Evolutionary conservation across 495 filamentous ascomycete genomes (phyloP), one percentile per base, ranked within the genome.

Genomic region (Daldinia childiae): DNA sequence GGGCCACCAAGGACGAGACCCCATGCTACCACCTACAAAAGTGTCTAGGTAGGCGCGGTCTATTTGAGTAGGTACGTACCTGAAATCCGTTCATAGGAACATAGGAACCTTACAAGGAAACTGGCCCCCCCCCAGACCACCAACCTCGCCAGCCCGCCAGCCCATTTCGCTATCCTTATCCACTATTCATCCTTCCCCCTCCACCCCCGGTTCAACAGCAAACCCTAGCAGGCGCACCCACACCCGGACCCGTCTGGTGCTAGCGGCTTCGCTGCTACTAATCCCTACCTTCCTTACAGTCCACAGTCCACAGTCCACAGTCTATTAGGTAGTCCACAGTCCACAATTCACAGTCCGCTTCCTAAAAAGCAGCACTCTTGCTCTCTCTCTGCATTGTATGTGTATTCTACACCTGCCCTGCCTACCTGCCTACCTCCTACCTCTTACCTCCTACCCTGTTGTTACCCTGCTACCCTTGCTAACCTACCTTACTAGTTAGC

Each of bases 401-500:
- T 54, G 15, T 54, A 30, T 54, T 15, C 27, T 54, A 27, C 27
- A 27, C 48, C 55, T 68, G 39, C 62, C 45, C 52, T 68, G 54
- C 39, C 71, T 61, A 54, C n/a, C n/a, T n/a, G n/a, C n/a, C n/a
- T n/a, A n/a, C n/a, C n/a, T n/a, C n/a, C n/a, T n/a, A n/a, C n/a
- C n/a, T n/a, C n/a, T n/a, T n/a, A n/a, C 58, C 67, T 51, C 32
- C 32, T 48, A 45, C 41, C 55, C 58, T 27, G 41, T 39, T 27
- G 41, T 39, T 67, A 55, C 63, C 58, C 36, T 64, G 24, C 66
- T 64, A 70, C 67, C 61, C 61, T 60, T 57, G 57, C 58, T 71
- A 71, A 73, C 65, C 65, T 73, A 73, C 71, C 71, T 73, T 69
- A 73, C 71, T 73, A 65, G 58, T 73, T 73, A 73, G 71, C 71